A percentile compares a stretch with the other conserved stretches of the same genome.
Conservation (phyloP, 1,284 basidiomycete species). For the Leccinum huronense region DNA sequence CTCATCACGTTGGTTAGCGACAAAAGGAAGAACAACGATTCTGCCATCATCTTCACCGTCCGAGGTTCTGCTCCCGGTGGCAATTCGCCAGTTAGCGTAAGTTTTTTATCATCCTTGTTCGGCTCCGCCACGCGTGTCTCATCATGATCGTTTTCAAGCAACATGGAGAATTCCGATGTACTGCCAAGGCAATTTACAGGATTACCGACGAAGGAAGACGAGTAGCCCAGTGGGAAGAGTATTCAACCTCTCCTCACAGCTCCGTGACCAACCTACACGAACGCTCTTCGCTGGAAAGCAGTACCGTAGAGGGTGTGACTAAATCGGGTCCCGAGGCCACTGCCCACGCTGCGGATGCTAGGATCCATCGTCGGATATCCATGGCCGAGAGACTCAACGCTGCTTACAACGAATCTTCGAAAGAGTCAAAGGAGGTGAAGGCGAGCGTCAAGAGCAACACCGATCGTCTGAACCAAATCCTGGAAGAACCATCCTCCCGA, state of each 20-base stretch:
- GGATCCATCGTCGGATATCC: slow-evolving; percentile 75
- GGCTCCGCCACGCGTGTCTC: slow-evolving; percentile 18
- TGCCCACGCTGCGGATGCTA: slow-evolving; percentile 51
- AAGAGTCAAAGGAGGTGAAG: slow-evolving; percentile 54
- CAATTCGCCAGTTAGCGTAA: slow-evolving; percentile 69
- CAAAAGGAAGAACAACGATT: slow-evolving; percentile 85
- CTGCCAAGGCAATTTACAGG: slow-evolving; percentile 91
- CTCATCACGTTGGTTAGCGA: slow-evolving; percentile 85
- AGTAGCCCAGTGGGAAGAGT: slow-evolving; percentile 77
- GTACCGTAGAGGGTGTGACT: slow-evolving; percentile 41
- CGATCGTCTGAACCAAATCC: slow-evolving; percentile 86
- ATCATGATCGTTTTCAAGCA: slow-evolving; percentile 45
- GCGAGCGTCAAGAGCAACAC: slow-evolving; percentile 83
- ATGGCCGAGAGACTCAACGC: slow-evolving; percentile 71
- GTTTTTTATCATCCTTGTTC: slow-evolving; percentile 33
- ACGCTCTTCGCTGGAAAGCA: slow-evolving; percentile 43
- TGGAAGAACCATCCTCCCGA: slow-evolving; percentile 90
- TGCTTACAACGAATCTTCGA: slow-evolving; percentile 46
- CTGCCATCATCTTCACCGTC: slow-evolving; percentile 86
- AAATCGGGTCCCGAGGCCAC: slow-evolving; percentile 39
- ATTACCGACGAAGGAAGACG: slow-evolving; percentile 89
- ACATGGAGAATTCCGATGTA: slow-evolving; percentile 94
- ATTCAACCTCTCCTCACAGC: slow-evolving; percentile 58
- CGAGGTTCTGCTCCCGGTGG: slow-evolving; percentile 74
- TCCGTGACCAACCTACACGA: slow-evolving; percentile 61